Evolutionary conservation across 768 basidiomycete genomes (phyloP), one percentile per base, ranked within the genome.

Genomic region (Mycena sanguinolenta): DNA sequence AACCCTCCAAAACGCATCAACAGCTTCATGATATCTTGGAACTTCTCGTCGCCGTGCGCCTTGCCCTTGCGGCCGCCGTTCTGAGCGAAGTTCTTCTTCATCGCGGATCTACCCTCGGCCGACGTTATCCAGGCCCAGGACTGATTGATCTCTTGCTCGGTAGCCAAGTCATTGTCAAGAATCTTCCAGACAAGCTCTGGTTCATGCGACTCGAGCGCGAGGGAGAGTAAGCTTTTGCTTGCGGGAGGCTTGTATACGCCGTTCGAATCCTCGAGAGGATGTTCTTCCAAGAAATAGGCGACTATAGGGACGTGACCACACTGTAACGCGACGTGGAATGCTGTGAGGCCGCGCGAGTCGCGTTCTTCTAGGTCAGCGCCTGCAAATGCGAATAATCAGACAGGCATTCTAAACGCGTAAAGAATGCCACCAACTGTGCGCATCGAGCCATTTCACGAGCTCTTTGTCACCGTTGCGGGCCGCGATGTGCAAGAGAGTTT

Each of bases 341-440:
- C 86, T 4, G 92, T 92, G 58, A 86, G 81, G 27, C 87, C 86
- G 58, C 82, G 72, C 0, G 83, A 85, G 78, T 94, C 85, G 61
- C 88, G 86, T 76, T 94, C 93, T 69, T 93, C 92, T 23, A 88
- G 83, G 71, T 93, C 91, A 58, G 91, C 92, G 80, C 89, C 93
- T 94, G 75, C 34, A 69, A 57, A 12, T 58, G 3, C 8, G 27
- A 70, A 52, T 62, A 72, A 70, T 74, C 62, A 71, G 55, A 21
- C 30, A 30, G n/a, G 19, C 28, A 64, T 65, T 73, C 36, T 72
- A 73, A 74, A 58, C 69, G 77, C 25, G 49, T 76, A 77, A 72
- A 61, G 64, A 61, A 72, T 55, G 46, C 63, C 59, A 79, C 89
- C 74, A 74, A 93, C 93, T 88, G 77, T 94, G 92, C 6, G 87